Evolutionary conservation across 176 grass and related monocot species (phyloP).

Genomic region (Musa itinerans): DNA sequence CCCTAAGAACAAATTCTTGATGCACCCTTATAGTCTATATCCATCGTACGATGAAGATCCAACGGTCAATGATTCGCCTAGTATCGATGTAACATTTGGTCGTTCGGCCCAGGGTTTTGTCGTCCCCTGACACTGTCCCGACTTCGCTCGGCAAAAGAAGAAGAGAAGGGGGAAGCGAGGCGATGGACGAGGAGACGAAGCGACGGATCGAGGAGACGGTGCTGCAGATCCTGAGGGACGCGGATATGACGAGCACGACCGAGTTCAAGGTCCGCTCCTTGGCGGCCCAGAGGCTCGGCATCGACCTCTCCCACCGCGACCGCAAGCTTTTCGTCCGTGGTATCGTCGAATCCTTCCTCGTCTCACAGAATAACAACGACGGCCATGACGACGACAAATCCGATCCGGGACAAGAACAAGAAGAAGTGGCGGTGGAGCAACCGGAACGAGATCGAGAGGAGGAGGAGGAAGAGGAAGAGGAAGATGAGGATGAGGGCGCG

Average conservation of each 20-base stretch:
- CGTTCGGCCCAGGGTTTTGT: no score
- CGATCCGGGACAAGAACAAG: neutral
- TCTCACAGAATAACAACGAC: conserved; percentile 18
- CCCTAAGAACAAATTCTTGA: no score
- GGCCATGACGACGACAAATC: neutral
- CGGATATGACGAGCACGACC: conserved; percentile 55
- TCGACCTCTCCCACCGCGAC: conserved; percentile 56
- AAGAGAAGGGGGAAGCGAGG: conserved; percentile 1
- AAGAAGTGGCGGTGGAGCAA: conserved; percentile 19
- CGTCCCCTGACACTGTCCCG: no score
- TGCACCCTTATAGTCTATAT: no score
- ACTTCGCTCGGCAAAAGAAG: neutral
- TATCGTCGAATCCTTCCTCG: conserved; percentile 59
- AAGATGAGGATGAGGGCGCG: conserved; percentile 23
- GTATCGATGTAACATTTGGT: no score
- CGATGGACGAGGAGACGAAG: conserved; percentile 48
- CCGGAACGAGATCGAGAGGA: conserved; percentile 10
- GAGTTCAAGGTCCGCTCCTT: conserved; percentile 58
- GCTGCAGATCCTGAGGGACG: conserved; percentile 50
- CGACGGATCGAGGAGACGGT: conserved; percentile 55
- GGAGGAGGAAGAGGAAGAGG: conserved; percentile 15
- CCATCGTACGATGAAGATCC: no score
- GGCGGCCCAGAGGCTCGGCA: conserved; percentile 52
- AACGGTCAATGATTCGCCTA: no score
- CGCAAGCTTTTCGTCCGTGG: conserved; percentile 57